These are phyloP conservation scores for Trichothecium roseum DNA, from an alignment of 2,329 filamentous ascomycete genomes.

Conservation along the genomic window DNA sequence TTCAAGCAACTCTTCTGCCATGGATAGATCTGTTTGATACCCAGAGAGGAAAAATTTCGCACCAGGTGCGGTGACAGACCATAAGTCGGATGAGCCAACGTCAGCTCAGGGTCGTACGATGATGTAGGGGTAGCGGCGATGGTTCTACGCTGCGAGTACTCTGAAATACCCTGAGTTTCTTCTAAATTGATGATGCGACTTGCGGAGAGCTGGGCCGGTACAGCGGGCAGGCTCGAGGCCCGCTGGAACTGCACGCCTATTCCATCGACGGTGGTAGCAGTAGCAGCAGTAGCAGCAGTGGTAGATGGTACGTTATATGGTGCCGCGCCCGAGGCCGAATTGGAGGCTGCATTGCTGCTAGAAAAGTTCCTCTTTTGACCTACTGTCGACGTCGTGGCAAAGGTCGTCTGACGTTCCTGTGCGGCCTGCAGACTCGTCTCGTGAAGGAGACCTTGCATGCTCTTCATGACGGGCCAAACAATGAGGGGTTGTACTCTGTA, in stretches of 20 bases:
- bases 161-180: slow-evolving; percentile 22
- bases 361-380: slow-evolving; percentile 37
- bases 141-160: slow-evolving; percentile 46
- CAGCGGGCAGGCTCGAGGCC: slow-evolving; percentile 19
- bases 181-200: slow-evolving; percentile 33
- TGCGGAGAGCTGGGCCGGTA: slow-evolving; percentile 21
- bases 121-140: slow-evolving; percentile 44
- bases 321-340: too few species aligned
- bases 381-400: slow-evolving; percentile 27
- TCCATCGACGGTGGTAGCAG: too few species aligned
- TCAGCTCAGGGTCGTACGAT: slow-evolving; percentile 43
- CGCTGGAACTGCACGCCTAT: slow-evolving; percentile 20
- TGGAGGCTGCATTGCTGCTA: slow-evolving; percentile 8
- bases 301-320: too few species aligned
- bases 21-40: slow-evolving; percentile 65
- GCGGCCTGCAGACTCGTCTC: slow-evolving; percentile 41
- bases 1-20: slow-evolving; percentile 71
- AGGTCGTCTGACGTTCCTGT: slow-evolving; percentile 23
- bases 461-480: slow-evolving; percentile 20
- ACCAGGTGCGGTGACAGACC: slow-evolving; percentile 49
- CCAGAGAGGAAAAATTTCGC: slow-evolving; percentile 52
- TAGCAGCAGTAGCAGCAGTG: too few species aligned
- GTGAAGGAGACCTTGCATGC: slow-evolving; percentile 32
- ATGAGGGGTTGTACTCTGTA: neutral
- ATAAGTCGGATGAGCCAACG: slow-evolving; percentile 53